These are phyloP conservation scores for Mortierella sp. DNA, from an alignment of 371 early-diverging fungal genomes.

Conservation along the genomic window DNA sequence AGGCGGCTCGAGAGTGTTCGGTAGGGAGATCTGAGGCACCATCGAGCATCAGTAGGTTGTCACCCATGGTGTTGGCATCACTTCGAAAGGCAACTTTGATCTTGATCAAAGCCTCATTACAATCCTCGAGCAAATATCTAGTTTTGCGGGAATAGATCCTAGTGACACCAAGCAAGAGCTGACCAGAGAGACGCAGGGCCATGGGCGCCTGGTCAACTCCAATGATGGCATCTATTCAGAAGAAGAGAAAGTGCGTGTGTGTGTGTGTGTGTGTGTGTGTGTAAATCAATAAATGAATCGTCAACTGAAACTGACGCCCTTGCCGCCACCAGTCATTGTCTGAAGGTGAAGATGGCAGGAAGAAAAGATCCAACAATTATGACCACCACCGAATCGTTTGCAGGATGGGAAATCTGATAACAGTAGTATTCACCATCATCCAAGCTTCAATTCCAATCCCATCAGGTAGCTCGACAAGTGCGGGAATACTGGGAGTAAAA, in stretches of 20 bases:
- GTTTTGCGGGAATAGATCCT: slow-evolving; percentile 98
- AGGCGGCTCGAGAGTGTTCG: slow-evolving; percentile 77
- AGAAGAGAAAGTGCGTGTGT: no score
- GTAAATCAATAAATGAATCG: neutral
- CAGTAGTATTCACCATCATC: no score
- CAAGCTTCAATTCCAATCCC: no score
- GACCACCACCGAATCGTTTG: no score
- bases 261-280: no score
- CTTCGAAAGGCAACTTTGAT: slow-evolving; percentile 80
- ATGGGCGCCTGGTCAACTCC: slow-evolving; percentile 84
- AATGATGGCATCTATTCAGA: slow-evolving; percentile 82
- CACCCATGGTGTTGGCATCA: slow-evolving; percentile 24
- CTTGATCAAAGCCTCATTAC: slow-evolving; percentile 94
- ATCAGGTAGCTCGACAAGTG: no score
- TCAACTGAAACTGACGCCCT: slow-evolving; percentile 4
- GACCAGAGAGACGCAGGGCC: slow-evolving; percentile 95
- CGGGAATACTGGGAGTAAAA: neutral
- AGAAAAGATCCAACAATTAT: neutral
- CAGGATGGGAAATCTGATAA: no score
- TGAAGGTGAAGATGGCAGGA: no score
- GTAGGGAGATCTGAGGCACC: slow-evolving; percentile 90
- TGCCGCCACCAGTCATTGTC: neutral
- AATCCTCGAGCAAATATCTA: slow-evolving; percentile 96
- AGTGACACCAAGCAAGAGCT: slow-evolving; percentile 96
- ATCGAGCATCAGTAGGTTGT: slow-evolving; percentile 46